Base-by-base conservation (phyloP, 257 asterid species). In the Gentiana straminea region DNA sequence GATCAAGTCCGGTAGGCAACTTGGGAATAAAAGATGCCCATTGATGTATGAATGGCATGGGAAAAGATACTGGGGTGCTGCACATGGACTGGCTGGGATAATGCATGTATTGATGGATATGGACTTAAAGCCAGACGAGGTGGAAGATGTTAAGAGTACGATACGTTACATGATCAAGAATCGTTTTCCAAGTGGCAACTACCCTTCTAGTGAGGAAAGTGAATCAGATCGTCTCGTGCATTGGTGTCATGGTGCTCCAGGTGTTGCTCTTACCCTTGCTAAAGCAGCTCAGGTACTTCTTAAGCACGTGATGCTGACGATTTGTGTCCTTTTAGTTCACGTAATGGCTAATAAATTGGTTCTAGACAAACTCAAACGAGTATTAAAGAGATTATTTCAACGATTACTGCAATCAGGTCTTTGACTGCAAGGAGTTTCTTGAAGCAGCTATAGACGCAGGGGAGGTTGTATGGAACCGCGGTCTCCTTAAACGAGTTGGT, bases 161-260 rank as follows among this genome's bases (percentile, higher is more conserved):
- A 81, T 86, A 3, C 60, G 38, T 39, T 84, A 81, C 75, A 81
- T 86, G 91, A 74, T 81, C 43, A 70, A 49, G 13, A 81, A 77
- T 55, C 79, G 79, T 3, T 73, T 77, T 44, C 78, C 84, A 2
- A 63, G 84, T 54, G 94, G 94, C 44, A 84, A 86, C 68, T 81
- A 79, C 67, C 95, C 91, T 46, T 56, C 68, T 5, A 81, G 84
- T 41, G 95, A 84, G 68, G 81, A 74, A 65, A 65, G 57, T 71
- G 62, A 13, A 57, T 66, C 69, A 49, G 95, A 86, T 64, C 64
- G 54, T 51, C 79, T 86, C 6, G 83, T 84, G 65, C 94, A 86
- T 62, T 86, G 94, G 95, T 86, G 95, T 49, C 91, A 80, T 61
- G 94, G 95, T 52, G 83, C 91, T 66, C 91, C 95, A 8, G 95